Evolutionary conservation across 352 stramenopile genomes (phyloP).

Genomic region (Phytophthora rubi): DNA sequence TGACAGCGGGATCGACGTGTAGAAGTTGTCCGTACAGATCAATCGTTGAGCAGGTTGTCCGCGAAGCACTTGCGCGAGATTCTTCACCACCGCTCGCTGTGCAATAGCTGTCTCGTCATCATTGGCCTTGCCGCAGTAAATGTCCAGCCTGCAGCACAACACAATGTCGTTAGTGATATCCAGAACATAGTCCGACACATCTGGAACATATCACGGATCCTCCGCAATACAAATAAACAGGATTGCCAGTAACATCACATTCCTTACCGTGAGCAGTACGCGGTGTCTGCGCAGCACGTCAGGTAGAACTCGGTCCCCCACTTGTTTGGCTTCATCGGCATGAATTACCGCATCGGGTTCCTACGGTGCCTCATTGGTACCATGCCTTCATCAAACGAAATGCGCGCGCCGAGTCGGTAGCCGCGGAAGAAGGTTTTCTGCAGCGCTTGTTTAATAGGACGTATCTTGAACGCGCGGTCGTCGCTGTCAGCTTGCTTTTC

Average conservation of each 20-base stretch:
- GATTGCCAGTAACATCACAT: not conserved
- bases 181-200: not conserved
- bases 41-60: constrained; percentile 1
- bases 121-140: constrained; percentile 1
- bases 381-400: not conserved
- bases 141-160: not conserved
- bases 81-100: constrained; percentile 1
- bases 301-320: not conserved
- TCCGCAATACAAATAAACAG: not conserved
- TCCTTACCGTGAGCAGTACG: not conserved
- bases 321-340: not conserved
- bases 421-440: not conserved
- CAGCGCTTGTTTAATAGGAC: not conserved
- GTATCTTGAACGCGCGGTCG: constrained; percentile 14
- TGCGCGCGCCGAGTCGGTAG: not conserved
- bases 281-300: not conserved
- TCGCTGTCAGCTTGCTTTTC: not conserved
- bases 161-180: not conserved
- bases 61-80: constrained; percentile 5
- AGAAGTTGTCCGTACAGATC: constrained; percentile 18
- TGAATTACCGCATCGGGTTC: not conserved
- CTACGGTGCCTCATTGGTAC: not conserved
- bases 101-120: not conserved
- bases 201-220: not conserved
- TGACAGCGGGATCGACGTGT: constrained; percentile 9